Base-by-base conservation (phyloP, 2,329 filamentous ascomycete species). In the Kalmusia sp. region DNA sequence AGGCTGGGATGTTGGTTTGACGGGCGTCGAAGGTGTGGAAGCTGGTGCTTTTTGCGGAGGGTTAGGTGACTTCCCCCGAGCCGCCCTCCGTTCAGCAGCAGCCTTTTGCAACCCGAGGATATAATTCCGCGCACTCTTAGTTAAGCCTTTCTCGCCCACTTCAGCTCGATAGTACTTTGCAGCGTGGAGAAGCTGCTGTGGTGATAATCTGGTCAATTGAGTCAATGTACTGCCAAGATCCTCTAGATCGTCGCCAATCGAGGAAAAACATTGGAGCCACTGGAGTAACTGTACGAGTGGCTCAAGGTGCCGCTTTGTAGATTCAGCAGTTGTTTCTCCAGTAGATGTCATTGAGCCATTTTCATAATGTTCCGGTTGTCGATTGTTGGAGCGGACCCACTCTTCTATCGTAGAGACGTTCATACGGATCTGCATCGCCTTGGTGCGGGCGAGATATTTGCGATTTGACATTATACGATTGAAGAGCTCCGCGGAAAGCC, bases 361-460 rank as follows among this genome's bases (percentile, higher is more conserved):
- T 73, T 99, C 93, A 72, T 92, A 98, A 75, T 98, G 93, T 70
- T 98, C 95, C 1, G 95, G 92, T 63, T 96, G 89, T 24, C 95
- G 86, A 71, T 96, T 98, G 76, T 99, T 99, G 14, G 86, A 84
- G 25, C 93, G 85, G 1, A 95, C 93, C 95, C 95, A 99, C 69
- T 99, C 95, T 74, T 99, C 95, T 17, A 99, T 80, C 6, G 88
- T 89, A 0, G 95, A 98, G 6, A 99, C 87, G 71, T 99, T 99
- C 93, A 99, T 98, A 62, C 95, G 91, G 64, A 99, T 98, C 73
- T 99, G 95, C 95, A 99, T 99, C 3, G 95, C 95, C 75, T 99
- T 99, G 15, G 95, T 99, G 48, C 95, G 85, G 5, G 95, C 93
- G 8, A 99, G 82, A 68, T 97, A 99, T 72, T 93, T 93, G 60